Evolutionary conservation across 2,329 filamentous ascomycete genomes (phyloP), one percentile per base, ranked within the genome.

Genomic region (Aspergillus phoenicis): DNA sequence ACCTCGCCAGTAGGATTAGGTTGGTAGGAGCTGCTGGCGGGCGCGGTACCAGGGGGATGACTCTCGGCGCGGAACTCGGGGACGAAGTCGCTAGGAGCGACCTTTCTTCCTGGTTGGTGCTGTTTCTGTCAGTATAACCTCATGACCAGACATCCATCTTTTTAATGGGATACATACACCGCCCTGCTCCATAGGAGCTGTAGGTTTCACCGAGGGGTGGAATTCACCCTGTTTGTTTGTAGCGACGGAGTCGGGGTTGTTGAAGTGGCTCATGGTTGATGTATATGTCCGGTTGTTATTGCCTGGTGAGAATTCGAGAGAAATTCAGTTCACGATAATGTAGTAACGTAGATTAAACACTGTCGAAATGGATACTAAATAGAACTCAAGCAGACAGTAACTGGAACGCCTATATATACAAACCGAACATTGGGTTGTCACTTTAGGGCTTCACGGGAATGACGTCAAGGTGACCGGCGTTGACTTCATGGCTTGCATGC

Each of bases 61-160:
- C 82, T 83, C 72, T 91, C 66, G 24, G 85, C 83, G 68, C 83
- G 79, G 79, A 90, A 92, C 70, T 90, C 88, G 20, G 86, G 86
- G 11, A 76, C 87, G 66, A 86, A 85, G 64, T 81, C 78, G 11
- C 68, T 65, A n/a, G 74, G 74, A 68, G 84, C 84, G 60, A 86
- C 82, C 62, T 85, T 82, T 66, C 82, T 79, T 56, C 89, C 89
- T 3, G 84, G 83, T 70, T 86, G 81, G 75, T 91, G 89, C 87
- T 90, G 66, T 6, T 56, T 60, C 69, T 63, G 66, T 60, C 36
- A 54, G 11, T n/a, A 17, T 10, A 28, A 8, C 39, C 17, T 41
- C 15, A 4, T 43, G 24, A 22, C 0, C 10, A 22, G n/a, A 15
- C 4, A 24, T 20, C 33, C 4, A 36, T 36, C 4, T 26, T 7